These are phyloP conservation scores for Colletotrichum neosansevieriae DNA, from an alignment of 2,329 filamentous ascomycete species.

Conservation along the genomic window DNA sequence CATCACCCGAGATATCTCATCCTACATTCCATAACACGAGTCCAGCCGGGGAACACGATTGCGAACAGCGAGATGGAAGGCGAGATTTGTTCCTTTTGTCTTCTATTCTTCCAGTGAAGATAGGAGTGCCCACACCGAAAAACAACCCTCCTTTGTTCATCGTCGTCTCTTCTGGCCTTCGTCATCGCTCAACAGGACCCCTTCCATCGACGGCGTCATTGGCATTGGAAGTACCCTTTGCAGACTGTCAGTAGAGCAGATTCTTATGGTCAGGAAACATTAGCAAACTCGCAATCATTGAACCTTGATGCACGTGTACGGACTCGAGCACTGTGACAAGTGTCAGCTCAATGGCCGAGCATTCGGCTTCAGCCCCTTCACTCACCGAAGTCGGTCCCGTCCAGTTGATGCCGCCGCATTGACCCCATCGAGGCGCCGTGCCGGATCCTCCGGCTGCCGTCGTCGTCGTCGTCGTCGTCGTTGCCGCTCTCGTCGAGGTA, in stretches of 20 bases:
- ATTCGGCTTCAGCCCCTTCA: not conserved
- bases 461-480: not conserved
- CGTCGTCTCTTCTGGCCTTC: not conserved
- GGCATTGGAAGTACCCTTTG: constrained; percentile 36
- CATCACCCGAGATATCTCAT: not conserved
- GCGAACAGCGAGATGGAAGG: constrained; percentile 1
- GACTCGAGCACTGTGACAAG: constrained; percentile 20
- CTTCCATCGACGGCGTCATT: not conserved
- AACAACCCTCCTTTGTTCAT: constrained; percentile 9
- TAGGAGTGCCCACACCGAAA: not conserved
- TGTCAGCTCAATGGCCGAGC: constrained; percentile 3
- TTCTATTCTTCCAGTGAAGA: not conserved
- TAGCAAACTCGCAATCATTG: constrained; percentile 30
- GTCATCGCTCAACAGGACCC: not conserved
- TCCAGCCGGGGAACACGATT: not conserved
- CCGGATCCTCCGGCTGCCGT: constrained; percentile 28
- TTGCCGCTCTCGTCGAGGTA: not conserved
- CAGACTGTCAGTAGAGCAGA: constrained; percentile 7
- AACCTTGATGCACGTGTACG: constrained; percentile 25
- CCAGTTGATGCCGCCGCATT: constrained; percentile 36
- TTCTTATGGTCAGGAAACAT: too few species aligned
- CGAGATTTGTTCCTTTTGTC: not conserved
- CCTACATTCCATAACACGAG: constrained; percentile 1
- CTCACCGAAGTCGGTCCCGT: constrained; percentile 24
- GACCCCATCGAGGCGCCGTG: constrained; percentile 32